A percentile compares a stretch with the other conserved stretches of the same genome.
These are phyloP conservation scores for Chrysoporthe deuterocubensis DNA, from an alignment of 2,329 filamentous ascomycete species.

Conservation along the genomic window DNA sequence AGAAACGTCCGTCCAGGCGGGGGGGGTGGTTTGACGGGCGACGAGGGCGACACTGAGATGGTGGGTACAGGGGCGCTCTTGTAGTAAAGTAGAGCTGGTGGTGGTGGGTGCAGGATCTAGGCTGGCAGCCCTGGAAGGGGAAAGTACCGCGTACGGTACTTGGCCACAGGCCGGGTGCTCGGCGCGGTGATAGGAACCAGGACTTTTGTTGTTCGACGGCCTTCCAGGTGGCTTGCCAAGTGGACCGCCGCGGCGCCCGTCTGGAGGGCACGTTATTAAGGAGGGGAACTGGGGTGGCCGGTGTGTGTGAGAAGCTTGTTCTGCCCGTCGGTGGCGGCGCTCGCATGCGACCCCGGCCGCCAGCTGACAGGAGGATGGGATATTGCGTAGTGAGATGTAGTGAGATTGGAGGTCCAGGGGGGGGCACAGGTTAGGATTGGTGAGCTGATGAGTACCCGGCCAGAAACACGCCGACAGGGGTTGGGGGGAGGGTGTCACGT, in stretches of 20 bases:
- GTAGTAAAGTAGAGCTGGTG: constrained; percentile 7
- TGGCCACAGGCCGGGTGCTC: constrained; percentile 10
- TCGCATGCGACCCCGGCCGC: constrained; percentile 25
- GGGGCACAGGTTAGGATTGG: not conserved
- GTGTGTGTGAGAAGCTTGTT: constrained; percentile 26
- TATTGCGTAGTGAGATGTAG: constrained; percentile 1
- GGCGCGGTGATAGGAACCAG: not conserved
- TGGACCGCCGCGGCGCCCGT: constrained; percentile 29
- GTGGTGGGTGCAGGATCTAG: not conserved
- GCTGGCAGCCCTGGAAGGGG: not conserved
- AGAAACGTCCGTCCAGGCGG: not conserved
- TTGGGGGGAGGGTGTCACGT: constrained; percentile 2
- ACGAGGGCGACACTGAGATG: not conserved
- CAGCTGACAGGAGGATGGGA: constrained; percentile 14
- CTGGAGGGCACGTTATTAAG: constrained; percentile 27
- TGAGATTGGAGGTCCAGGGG: constrained; percentile 12
- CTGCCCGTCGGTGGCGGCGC: constrained; percentile 11
- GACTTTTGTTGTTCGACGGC: not conserved
- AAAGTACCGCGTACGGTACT: constrained; percentile 18
- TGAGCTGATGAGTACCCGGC: not conserved
- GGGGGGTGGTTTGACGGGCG: not conserved
- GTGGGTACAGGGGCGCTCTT: constrained; percentile 18
- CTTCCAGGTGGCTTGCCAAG: not conserved
- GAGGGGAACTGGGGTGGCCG: constrained; percentile 23
- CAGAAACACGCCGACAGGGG: constrained; percentile 11